phyloP scores from a whole-genome alignment of 257 asterid species.

The Scutellaria galericulata region DNA sequence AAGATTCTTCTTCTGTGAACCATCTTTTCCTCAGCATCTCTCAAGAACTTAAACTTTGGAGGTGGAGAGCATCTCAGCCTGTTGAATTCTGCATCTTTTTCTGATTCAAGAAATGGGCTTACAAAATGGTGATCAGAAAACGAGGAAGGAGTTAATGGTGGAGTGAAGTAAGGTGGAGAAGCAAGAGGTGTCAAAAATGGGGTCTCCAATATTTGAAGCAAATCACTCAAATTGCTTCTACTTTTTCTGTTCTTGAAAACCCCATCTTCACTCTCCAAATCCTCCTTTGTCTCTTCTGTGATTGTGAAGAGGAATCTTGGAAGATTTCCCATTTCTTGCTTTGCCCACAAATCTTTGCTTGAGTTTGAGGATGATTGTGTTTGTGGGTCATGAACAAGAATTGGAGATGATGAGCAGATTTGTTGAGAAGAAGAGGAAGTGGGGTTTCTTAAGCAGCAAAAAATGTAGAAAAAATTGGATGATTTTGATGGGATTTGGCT shows the following conservation, averaged over 20 bases:
- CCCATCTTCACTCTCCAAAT: conserved; percentile 75
- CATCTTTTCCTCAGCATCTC: conserved; percentile 79
- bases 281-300: conserved; percentile 74
- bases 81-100: conserved; percentile 51
- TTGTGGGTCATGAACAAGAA: conserved; percentile 58
- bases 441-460: conserved; percentile 47
- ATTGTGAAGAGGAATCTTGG: conserved; percentile 74
- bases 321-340: conserved; percentile 32
- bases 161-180: conserved; percentile 69
- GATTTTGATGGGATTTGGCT: conserved; percentile 38
- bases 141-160: conserved; percentile 62
- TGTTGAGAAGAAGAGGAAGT: conserved; percentile 42
- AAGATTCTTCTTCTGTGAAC: conserved; percentile 32
- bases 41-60: conserved; percentile 70
- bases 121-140: not conserved
- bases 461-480: conserved; percentile 35
- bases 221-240: conserved; percentile 47
- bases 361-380: conserved; percentile 40
- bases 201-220: conserved; percentile 56
- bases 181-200: conserved; percentile 69
- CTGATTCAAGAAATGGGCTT: conserved; percentile 46
- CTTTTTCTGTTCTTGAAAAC: conserved; percentile 38
- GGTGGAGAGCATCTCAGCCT: conserved; percentile 66
- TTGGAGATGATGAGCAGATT: conserved; percentile 38
- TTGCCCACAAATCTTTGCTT: conserved; percentile 44